Evolutionary conservation across 352 stramenopile genomes (phyloP), one percentile per base, ranked within the genome.

Genomic region (Phytophthora syringae): DNA sequence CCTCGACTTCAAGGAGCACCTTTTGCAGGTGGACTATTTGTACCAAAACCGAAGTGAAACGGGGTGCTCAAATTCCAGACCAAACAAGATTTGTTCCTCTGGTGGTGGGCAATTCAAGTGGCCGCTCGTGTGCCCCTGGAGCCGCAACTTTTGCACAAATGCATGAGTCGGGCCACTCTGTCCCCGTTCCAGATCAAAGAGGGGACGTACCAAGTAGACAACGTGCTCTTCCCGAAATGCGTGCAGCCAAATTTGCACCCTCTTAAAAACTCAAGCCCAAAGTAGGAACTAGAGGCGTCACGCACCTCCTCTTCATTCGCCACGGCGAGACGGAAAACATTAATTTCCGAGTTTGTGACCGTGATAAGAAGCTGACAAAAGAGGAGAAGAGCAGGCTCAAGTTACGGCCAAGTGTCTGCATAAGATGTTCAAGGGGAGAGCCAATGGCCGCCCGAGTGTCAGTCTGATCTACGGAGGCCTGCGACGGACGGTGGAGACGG

Each of bases 241-340:
- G 64, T 72, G 5, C 79, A 70, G 12, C 48, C 68, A 5, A 47
- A 45, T 32, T 22, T 68, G 5, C 52, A 65, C 18, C 48, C 61
- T 12, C 20, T 62, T 11, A 53, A 56, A 53, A 56, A 37, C 21
- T 45, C 2, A 76, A 73, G 45, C 64, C 48, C 16, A 25, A 52
- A 27, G 22, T 67, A 10, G 22, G 20, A 18, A 50, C 59, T 60
- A 40, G 52, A 51, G 74, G 79, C 15, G 70, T 91, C 15, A 84
- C 80, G 10, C 85, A 89, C 42, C 27, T 93, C 21, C 72, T 93
- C 27, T 82, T 95, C 25, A 70, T 95, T 45, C 84, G 86, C 10
- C 86, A 95, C 28, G 86, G 74, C 27, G 86, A 95, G 61, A 80
- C 82, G 0, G 79, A 93, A 53, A 95, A 95, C 62, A 92, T 93